Conservation (phyloP, 768 basidiomycete species). For the Cystoderma amianthinum region DNA sequence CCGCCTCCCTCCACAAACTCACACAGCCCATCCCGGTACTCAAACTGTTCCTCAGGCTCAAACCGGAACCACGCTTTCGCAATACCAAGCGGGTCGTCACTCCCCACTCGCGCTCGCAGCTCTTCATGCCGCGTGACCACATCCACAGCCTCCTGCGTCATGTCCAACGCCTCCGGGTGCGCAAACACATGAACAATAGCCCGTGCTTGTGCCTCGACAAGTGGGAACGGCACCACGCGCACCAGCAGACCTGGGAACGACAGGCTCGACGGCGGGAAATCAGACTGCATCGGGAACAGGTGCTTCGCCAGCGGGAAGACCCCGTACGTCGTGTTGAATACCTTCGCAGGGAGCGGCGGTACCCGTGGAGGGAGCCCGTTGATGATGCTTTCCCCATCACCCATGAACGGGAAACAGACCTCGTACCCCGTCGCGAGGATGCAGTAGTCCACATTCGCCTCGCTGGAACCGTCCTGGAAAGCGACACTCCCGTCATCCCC, state of each 20-base stretch:
- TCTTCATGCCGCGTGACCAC: slow-evolving; percentile 41
- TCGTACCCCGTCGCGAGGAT: slow-evolving; percentile 78
- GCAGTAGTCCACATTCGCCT: slow-evolving; percentile 50
- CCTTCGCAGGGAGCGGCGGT: slow-evolving; percentile 39
- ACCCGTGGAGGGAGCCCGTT: slow-evolving; percentile 30
- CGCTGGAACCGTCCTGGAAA: slow-evolving; percentile 40
- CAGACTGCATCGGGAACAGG: slow-evolving; percentile 53
- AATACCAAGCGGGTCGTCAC: slow-evolving; percentile 28
- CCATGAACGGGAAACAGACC: slow-evolving; percentile 57
- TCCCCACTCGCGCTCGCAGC: slow-evolving; percentile 23
- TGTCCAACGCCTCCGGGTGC: slow-evolving; percentile 42
- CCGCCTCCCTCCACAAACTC: slow-evolving; percentile 31
- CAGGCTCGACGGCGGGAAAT: slow-evolving; percentile 39
- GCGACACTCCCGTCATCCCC: slow-evolving; percentile 10
- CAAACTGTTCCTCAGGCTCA: slow-evolving; percentile 48
- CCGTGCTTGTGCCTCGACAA: slow-evolving; percentile 73
- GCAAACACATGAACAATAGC: slow-evolving; percentile 52
- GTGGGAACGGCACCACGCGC: slow-evolving; percentile 64
- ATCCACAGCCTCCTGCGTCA: slow-evolving; percentile 36
- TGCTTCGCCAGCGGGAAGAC: slow-evolving; percentile 70
- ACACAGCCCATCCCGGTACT: slow-evolving; percentile 57
- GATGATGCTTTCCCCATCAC: slow-evolving; percentile 21
- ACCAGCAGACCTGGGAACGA: slow-evolving; percentile 61
- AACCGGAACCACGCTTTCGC: slow-evolving; percentile 54
- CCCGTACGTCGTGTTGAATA: slow-evolving; percentile 60